Evolutionary conservation across 2,329 filamentous ascomycete genomes (phyloP), one percentile per base, ranked within the genome.

Genomic region (Xylariaceae sp.): DNA sequence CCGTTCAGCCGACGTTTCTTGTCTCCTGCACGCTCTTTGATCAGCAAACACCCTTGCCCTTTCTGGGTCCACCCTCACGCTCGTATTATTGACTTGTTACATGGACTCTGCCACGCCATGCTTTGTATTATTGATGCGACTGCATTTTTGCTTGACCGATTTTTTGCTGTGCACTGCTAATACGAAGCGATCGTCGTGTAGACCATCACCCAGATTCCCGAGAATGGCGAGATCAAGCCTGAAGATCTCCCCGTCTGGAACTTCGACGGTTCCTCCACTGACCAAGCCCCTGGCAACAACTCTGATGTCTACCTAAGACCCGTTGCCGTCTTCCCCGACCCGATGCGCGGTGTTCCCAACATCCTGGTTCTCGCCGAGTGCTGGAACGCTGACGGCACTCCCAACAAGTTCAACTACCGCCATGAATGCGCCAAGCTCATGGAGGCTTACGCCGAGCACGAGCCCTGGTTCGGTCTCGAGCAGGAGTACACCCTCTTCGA

Each of bases 351-450:
- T 63, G 86, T 86, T 62, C 89, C 92, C 78, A 97, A 97, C 83
- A 88, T 97, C 76, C 86, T 97, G 70, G 93, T 97, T 71, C 88
- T 97, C 72, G 85, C 88, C 74, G 93, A 97, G 82, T 96, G 90
- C 78, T 97, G 91, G 89, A 92, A 93, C 74, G 82, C 89, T 66
- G 92, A 97, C 77, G 92, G 92, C 73, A 91, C 87, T 64, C 94
- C 94, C 77, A 99, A 97, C 87, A 92, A 96, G 78, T 97, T 85
- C 88, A 99, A 99, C 88, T 90, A 88, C 87, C 90, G 94, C 69
- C 89, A 97, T 75, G 93, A 97, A 73, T 89, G 87, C 72, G 85
- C 85, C 73, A 88, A 94, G 77, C 82, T 97, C 71, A 96, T 97
- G 90, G 86, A 94, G 77, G 83, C 87, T 64, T 87, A 97, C 77